A percentile compares a stretch with the other conserved stretches of the same genome.
Evolutionary conservation across 169 alveolate genomes (phyloP).

Genomic region (Plasmodium relictum): DNA sequence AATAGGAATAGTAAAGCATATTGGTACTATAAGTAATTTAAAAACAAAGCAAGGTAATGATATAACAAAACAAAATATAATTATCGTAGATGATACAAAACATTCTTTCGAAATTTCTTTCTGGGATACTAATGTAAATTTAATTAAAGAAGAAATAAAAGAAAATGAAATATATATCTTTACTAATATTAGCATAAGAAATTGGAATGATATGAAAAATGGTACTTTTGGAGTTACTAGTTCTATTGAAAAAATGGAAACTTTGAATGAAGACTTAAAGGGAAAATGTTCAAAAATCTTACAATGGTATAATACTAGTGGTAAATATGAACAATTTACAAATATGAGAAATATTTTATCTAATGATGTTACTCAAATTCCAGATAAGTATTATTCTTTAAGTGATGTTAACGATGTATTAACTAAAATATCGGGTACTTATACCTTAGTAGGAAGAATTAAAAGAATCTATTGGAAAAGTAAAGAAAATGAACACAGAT

Average conservation of each 20-base stretch:
- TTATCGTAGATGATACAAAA: conserved; percentile 82
- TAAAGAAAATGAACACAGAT: conserved; percentile 79
- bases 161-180: conserved; percentile 76
- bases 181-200: conserved; percentile 80
- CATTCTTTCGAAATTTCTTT: conserved; percentile 83
- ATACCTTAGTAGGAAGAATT: conserved; percentile 78
- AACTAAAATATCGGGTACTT: conserved; percentile 78
- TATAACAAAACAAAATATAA: conserved; percentile 65
- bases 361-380: conserved; percentile 63
- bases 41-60: conserved; percentile 81
- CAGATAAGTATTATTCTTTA: conserved; percentile 78
- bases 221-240: conserved; percentile 77
- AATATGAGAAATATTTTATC: conserved; percentile 78
- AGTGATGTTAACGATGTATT: conserved; percentile 75
- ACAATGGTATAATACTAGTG: conserved; percentile 79
- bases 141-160: conserved; percentile 35
- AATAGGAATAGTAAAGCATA: conserved; percentile 80
- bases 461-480: conserved; percentile 84
- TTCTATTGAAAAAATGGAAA: conserved; percentile 79
- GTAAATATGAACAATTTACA: conserved; percentile 80
- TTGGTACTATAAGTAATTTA: conserved; percentile 67
- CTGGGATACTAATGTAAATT: conserved; percentile 80
- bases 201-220: conserved; percentile 84
- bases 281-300: conserved; percentile 75
- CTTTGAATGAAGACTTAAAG: conserved; percentile 77